These are phyloP conservation scores for Fusarium piperis DNA, from an alignment of 2,329 filamentous ascomycete species.

Conservation along the genomic window DNA sequence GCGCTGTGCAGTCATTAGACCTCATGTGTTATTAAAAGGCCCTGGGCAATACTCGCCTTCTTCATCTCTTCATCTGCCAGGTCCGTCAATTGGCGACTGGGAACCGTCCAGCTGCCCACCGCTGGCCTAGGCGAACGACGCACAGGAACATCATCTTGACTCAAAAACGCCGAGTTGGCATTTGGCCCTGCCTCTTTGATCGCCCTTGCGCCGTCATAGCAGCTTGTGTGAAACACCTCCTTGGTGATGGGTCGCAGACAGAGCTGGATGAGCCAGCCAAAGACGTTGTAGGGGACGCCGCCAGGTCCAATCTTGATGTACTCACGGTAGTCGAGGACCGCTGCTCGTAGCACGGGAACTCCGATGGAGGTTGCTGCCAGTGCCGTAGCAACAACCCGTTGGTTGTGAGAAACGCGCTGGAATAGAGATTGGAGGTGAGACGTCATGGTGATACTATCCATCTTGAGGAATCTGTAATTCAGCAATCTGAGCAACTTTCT, in stretches of 20 bases:
- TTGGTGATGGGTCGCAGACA: slow-evolving; percentile 20
- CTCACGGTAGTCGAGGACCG: slow-evolving; percentile 12
- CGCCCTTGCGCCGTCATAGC: neutral
- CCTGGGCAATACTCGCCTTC: neutral
- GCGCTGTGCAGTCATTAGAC: neutral
- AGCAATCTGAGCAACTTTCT: neutral
- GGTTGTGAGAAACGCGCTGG: neutral
- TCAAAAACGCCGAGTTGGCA: slow-evolving; percentile 19
- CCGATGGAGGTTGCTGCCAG: slow-evolving; percentile 1
- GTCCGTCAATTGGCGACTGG: slow-evolving; percentile 27
- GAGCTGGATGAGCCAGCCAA: slow-evolving; percentile 26
- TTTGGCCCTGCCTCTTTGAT: slow-evolving; percentile 9
- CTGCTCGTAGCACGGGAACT: slow-evolving; percentile 19
- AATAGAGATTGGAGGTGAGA: slow-evolving; percentile 8
- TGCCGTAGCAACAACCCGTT: slow-evolving; percentile 1
- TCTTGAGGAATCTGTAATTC: neutral
- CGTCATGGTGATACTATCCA: slow-evolving; percentile 2
- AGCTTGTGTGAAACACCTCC: slow-evolving; percentile 11
- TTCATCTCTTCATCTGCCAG: slow-evolving; percentile 1
- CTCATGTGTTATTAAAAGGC: neutral
- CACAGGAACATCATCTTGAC: slow-evolving; percentile 13
- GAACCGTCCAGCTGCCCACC: slow-evolving; percentile 25
- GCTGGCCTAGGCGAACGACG: slow-evolving; percentile 15
- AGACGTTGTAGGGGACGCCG: slow-evolving; percentile 12
- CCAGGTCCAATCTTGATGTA: slow-evolving; percentile 29